A percentile compares a stretch with the other conserved stretches of the same genome.
Conservation (phyloP, 768 basidiomycete genomes). For the Xerocomellus intermedius region DNA sequence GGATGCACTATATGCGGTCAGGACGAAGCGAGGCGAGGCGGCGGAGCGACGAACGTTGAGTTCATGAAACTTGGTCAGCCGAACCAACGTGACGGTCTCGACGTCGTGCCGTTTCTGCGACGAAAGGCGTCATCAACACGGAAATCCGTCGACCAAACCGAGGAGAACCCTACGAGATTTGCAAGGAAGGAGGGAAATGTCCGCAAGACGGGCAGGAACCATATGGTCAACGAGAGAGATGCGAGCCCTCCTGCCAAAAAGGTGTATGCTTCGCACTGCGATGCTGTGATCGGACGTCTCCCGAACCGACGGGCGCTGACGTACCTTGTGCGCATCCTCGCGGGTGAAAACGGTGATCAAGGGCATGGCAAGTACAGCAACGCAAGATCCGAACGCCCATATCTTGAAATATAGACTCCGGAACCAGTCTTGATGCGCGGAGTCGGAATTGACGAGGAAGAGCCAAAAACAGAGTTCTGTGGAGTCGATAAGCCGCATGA, state of each 20-base stretch:
- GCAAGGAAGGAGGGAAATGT: constrained; percentile 64
- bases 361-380: constrained; percentile 67
- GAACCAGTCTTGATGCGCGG: constrained; percentile 74
- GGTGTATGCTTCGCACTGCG: constrained; percentile 65
- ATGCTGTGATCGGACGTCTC: constrained; percentile 10
- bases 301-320: constrained; percentile 9
- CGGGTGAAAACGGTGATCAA: constrained; percentile 65
- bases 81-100: constrained; percentile 62
- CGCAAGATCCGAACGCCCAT: constrained; percentile 64
- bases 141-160: neutral
- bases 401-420: constrained; percentile 67
- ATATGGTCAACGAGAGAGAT: constrained; percentile 66
- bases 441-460: constrained; percentile 68
- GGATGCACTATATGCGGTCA: constrained; percentile 49
- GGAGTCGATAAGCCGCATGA: neutral
- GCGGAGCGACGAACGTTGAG: constrained; percentile 58
- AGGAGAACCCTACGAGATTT: constrained; percentile 50
- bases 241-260: constrained; percentile 70
- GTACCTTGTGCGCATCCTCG: constrained; percentile 55
- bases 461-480: constrained; percentile 86
- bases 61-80: constrained; percentile 78
- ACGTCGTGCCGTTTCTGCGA: constrained; percentile 58
- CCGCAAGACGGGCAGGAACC: constrained; percentile 73
- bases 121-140: neutral
- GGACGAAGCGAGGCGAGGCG: neutral